These are phyloP conservation scores for Stagonosporopsis rhizophila DNA, from an alignment of 2,329 filamentous ascomycete species.

Conservation along the genomic window DNA sequence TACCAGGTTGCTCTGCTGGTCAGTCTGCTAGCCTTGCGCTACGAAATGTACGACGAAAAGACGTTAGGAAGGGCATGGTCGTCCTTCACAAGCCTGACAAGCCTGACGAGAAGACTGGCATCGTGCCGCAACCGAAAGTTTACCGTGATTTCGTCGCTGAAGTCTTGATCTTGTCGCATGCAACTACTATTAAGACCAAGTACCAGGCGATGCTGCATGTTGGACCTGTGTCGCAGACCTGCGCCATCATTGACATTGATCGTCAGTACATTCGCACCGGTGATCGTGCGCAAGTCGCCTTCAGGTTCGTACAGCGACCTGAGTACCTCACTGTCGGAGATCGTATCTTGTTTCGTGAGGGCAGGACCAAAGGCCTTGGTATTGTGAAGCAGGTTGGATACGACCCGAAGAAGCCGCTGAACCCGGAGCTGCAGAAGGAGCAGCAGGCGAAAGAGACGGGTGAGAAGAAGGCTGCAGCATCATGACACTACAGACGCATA, in stretches of 20 bases:
- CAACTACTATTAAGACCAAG: slow-evolving; percentile 94
- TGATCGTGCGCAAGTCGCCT: slow-evolving; percentile 91
- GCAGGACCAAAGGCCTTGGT: slow-evolving; percentile 90
- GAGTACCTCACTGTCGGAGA: slow-evolving; percentile 92
- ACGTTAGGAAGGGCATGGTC: slow-evolving; percentile 98
- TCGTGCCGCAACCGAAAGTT: slow-evolving; percentile 57
- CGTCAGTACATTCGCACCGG: slow-evolving; percentile 94
- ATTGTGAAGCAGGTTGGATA: slow-evolving; percentile 94
- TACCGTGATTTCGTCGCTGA: slow-evolving; percentile 65
- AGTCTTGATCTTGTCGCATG: slow-evolving; percentile 94
- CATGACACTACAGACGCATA: slow-evolving; percentile 5
- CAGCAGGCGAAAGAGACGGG: slow-evolving; percentile 28
- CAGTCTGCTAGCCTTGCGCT: slow-evolving; percentile 93
- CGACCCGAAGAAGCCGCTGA: slow-evolving; percentile 65
- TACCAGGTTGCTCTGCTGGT: slow-evolving; percentile 86
- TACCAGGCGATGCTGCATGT: slow-evolving; percentile 99
- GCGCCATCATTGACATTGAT: slow-evolving; percentile 96
- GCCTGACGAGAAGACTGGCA: slow-evolving; percentile 53
- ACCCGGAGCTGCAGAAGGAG: slow-evolving; percentile 37
- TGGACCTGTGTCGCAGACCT: slow-evolving; percentile 92
- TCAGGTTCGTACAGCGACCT: slow-evolving; percentile 91
- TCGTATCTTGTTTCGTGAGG: slow-evolving; percentile 89
- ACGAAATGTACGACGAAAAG: slow-evolving; percentile 84
- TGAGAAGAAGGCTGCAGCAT: slow-evolving; percentile 17
- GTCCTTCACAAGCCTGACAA: slow-evolving; percentile 84